Conservation (phyloP, 2,329 filamentous ascomycete genomes). For the Aspergillus pseudotamarii region DNA sequence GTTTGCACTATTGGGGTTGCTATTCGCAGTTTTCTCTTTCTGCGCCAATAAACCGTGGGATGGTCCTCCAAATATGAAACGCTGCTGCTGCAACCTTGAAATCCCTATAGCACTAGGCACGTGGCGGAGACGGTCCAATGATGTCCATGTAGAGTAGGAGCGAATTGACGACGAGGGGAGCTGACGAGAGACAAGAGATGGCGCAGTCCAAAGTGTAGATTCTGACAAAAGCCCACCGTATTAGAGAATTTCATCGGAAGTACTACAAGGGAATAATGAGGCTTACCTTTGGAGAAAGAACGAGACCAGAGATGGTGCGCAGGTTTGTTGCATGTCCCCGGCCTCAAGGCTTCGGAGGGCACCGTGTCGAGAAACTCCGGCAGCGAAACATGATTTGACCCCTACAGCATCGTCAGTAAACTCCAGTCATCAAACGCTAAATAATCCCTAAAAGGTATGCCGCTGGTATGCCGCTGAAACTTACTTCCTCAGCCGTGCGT, state of each 20-base stretch:
- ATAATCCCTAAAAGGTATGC: slow-evolving; percentile 22
- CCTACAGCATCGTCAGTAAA: slow-evolving; percentile 18
- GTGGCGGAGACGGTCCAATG: slow-evolving; percentile 28
- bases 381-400: slow-evolving; percentile 17
- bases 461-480: slow-evolving; percentile 4
- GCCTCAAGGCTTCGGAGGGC: slow-evolving; percentile 28
- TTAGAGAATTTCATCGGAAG: neutral
- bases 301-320: slow-evolving; percentile 21
- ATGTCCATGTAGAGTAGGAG: slow-evolving; percentile 37
- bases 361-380: slow-evolving; percentile 32
- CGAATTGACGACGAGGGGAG: slow-evolving; percentile 25
- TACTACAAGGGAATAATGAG: neutral
- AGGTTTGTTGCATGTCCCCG: slow-evolving; percentile 22
- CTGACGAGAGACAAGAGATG: slow-evolving; percentile 22
- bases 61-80: slow-evolving; percentile 43
- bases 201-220: slow-evolving; percentile 19
- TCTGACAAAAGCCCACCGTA: slow-evolving; percentile 14
- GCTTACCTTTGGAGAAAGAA: slow-evolving; percentile 25
- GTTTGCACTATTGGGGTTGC: slow-evolving; percentile 82
- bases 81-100: slow-evolving; percentile 37
- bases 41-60: slow-evolving; percentile 71
- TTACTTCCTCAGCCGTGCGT: slow-evolving; percentile 20
- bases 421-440: neutral
- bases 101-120: slow-evolving; percentile 27
- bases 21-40: slow-evolving; percentile 88